These are phyloP conservation scores for Debaryomyces singareniensis DNA, from an alignment of 1,139 yeast genomes.

Conservation along the genomic window DNA sequence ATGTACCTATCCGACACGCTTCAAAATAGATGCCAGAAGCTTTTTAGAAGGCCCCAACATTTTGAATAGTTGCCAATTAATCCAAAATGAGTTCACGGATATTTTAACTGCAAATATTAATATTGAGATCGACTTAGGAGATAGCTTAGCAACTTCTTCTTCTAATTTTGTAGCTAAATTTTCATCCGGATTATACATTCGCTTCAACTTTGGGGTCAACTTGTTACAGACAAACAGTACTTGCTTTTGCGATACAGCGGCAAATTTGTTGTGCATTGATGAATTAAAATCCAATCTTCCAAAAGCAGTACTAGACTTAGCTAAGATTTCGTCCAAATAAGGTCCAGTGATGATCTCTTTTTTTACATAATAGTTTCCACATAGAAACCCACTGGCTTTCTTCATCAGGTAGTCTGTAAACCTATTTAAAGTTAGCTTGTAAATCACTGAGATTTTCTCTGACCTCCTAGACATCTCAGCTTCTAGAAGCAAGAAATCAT, in stretches of 20 bases:
- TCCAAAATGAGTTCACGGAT: constrained; percentile 19
- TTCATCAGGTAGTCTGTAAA: constrained; percentile 11
- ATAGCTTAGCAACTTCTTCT: constrained; percentile 14
- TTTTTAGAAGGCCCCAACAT: constrained; percentile 20
- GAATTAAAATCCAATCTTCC: constrained; percentile 1
- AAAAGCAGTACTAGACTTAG: constrained; percentile 12
- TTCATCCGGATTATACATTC: constrained; percentile 11
- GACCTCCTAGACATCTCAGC: constrained; percentile 3
- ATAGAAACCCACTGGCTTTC: constrained; percentile 12
- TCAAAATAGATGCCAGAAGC: constrained; percentile 3
- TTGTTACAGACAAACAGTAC: constrained; percentile 8
- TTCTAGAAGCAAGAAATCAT: constrained; percentile 14
- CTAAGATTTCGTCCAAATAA: constrained; percentile 13
- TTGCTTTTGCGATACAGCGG: constrained; percentile 14
- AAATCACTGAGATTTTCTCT: constrained; percentile 8
- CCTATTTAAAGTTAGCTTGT: constrained; percentile 11
- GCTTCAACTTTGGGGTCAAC: constrained; percentile 11
- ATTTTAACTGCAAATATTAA: constrained; percentile 40
- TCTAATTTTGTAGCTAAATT: constrained; percentile 14
- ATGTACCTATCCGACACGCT: too few relatives aligned
- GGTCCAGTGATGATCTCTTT: constrained; percentile 8
- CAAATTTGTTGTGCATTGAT: constrained; percentile 1
- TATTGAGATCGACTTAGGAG: constrained; percentile 32
- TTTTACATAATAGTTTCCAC: constrained; percentile 8
- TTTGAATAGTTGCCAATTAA: constrained; percentile 25